Percentiles rank a stretch among this genome's conserved stretches.
These are phyloP conservation scores for Paecilomyces formosus DNA, from an alignment of 2,329 filamentous ascomycete genomes.

Conservation along the genomic window DNA sequence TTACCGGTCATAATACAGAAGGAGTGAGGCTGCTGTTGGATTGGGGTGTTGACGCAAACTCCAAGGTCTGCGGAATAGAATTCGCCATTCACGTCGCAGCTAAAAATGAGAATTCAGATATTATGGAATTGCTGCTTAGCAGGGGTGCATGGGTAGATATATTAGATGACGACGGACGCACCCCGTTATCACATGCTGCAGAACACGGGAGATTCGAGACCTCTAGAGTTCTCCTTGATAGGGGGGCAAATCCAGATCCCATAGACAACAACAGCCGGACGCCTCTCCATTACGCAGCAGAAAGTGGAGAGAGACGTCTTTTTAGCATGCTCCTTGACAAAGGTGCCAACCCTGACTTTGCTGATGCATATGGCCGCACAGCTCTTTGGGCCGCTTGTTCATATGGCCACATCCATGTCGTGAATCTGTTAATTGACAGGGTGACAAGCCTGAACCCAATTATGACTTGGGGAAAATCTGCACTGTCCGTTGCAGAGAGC, in stretches of 20 bases:
- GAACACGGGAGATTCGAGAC: not conserved
- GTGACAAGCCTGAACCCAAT: not conserved
- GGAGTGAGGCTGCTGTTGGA: not conserved
- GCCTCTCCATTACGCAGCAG: not conserved
- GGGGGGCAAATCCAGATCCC: not conserved
- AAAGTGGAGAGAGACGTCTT: not conserved
- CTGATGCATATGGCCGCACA: not conserved
- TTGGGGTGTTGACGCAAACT: not conserved
- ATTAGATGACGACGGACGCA: not conserved
- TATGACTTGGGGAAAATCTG: not conserved
- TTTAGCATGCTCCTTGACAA: slow-evolving; percentile 3
- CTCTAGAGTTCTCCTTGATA: not conserved
- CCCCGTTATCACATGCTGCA: not conserved
- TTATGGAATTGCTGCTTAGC: not conserved
- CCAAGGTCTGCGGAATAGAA: not conserved
- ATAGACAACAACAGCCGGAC: not conserved
- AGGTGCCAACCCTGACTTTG: slow-evolving; percentile 1
- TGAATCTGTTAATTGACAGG: not conserved
- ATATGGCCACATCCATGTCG: not conserved
- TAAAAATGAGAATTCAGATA: not conserved
- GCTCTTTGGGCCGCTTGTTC: not conserved
- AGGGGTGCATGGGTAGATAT: not conserved
- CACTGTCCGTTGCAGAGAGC: not conserved
- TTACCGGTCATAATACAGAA: not conserved
- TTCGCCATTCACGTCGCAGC: not conserved